These are phyloP conservation scores for Rubia balearica DNA, from an alignment of 305 asterid species.

Conservation along the genomic window DNA sequence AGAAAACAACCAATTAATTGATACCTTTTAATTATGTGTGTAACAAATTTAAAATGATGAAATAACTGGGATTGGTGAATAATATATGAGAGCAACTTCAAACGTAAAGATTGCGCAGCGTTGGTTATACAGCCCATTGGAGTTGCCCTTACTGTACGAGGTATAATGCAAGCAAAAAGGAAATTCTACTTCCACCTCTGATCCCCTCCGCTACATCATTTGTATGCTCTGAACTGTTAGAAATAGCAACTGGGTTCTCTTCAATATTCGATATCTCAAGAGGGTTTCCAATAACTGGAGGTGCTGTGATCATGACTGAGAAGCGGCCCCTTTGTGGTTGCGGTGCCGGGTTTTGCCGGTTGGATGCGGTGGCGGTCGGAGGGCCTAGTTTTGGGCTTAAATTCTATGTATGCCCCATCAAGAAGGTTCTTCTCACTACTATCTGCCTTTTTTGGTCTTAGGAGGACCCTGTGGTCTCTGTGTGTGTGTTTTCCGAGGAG, in stretches of 20 bases:
- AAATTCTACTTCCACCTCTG: too few relatives aligned
- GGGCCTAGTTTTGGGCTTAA: slow-evolving; percentile 6
- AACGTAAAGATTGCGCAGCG: too few relatives aligned
- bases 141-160: too few relatives aligned
- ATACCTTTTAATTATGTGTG: too few relatives aligned
- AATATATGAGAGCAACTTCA: too few relatives aligned
- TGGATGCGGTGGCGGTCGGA: not conserved
- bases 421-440: not conserved
- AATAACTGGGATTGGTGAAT: too few relatives aligned
- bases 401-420: slow-evolving; percentile 11
- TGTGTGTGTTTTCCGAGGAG: not conserved
- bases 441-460: not conserved
- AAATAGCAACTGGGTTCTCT: not conserved
- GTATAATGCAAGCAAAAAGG: not conserved
- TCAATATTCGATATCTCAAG: not conserved
- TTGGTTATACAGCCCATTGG: too few relatives aligned
- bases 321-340: slow-evolving; percentile 1
- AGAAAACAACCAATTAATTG: too few relatives aligned
- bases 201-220: too few relatives aligned
- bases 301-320: not conserved
- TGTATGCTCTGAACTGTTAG: not conserved
- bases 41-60: too few relatives aligned
- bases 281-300: not conserved
- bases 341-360: slow-evolving; percentile 12
- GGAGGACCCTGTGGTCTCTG: too few relatives aligned